Evolutionary conservation across 305 asterid species (phyloP), one percentile per base, ranked within the genome.

Genomic region (Fraxinus floribunda): DNA sequence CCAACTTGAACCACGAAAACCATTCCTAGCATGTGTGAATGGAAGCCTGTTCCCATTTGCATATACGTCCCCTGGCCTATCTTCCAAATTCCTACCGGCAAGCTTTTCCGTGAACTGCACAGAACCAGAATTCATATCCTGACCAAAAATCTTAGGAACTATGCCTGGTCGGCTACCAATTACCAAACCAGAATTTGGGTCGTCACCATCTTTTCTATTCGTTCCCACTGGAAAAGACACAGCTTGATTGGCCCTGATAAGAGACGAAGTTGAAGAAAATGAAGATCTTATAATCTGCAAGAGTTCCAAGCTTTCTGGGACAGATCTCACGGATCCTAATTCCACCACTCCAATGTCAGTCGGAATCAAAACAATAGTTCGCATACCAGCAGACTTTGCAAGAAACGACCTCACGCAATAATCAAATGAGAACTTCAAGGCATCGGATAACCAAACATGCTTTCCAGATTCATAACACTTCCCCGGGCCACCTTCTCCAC

Each of bases 401-500:
- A 89, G 86, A 55, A 84, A 87, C 8, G 92, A 89, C 80, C 92
- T 80, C 39, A 85, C 86, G 66, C 92, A 89, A 30, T 86, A 89
- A 74, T 89, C 89, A 7, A 80, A 11, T 0, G 83, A 46, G 11
- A 86, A 86, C 38, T 66, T 84, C 83, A 87, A 70, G 3, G 83
- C 83, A 60, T 86, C 87, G 0, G 87, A 75, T 38, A 87, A 29
- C 92, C 92, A 89, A 16, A 87, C 26, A 83, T 83, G 87, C 82
- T 84, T 87, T 22, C 92, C 90, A 1, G 86, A 86, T n/a, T 75
- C 84, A 80, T 84, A 89, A 79, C 97, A 91, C 78, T 81, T 91
- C 41, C 99, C 98, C 0, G 99, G 99, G n/a, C 98, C 99, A 39
- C 98, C 99, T 87, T 87, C 92, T 13, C 97, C 97, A 75, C 86